Conservation (phyloP, 1,284 basidiomycete genomes). For the Pterula multifida region DNA sequence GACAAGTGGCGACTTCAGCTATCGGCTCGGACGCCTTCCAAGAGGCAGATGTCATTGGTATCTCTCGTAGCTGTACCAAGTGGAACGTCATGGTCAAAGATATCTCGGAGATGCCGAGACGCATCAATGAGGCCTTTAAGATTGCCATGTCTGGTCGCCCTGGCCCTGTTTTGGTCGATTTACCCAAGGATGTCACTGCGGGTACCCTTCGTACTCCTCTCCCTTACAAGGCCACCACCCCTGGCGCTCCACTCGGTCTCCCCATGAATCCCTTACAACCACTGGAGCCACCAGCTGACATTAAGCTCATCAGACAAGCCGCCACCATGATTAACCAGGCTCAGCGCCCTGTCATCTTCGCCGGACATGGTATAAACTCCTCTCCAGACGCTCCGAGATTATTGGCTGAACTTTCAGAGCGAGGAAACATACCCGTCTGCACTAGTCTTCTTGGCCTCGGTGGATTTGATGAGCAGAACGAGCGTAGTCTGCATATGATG, state of each 20-base stretch:
- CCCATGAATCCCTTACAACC: slow-evolving; percentile 64
- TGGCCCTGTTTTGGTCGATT: slow-evolving; percentile 93
- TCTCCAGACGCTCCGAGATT: slow-evolving; percentile 77
- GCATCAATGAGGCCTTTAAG: slow-evolving; percentile 99
- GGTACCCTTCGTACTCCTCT: slow-evolving; percentile 80
- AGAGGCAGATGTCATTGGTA: slow-evolving; percentile 94
- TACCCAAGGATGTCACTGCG: slow-evolving; percentile 97
- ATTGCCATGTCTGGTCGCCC: slow-evolving; percentile 95
- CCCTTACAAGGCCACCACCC: slow-evolving; percentile 81
- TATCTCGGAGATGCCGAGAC: slow-evolving; percentile 84
- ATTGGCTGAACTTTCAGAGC: slow-evolving; percentile 69
- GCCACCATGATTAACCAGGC: slow-evolving; percentile 88
- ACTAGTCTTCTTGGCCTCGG: slow-evolving; percentile 96
- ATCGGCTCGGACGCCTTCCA: slow-evolving; percentile 98
- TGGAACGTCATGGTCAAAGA: slow-evolving; percentile 99
- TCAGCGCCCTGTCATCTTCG: slow-evolving; percentile 88
- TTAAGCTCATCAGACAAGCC: slow-evolving; percentile 65
- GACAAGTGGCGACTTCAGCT: slow-evolving; percentile 95
- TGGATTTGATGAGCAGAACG: slow-evolving; percentile 86
- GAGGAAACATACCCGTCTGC: slow-evolving; percentile 92
- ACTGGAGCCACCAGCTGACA: slow-evolving; percentile 50
- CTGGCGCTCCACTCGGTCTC: slow-evolving; percentile 68
- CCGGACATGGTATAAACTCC: slow-evolving; percentile 85
- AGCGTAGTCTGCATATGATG: slow-evolving; percentile 90
- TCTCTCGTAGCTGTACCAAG: slow-evolving; percentile 94